Percentiles rank a stretch among this genome's conserved stretches.
Conservation (phyloP, 176 grass and related monocot species). For the Ensete ventricosum region DNA sequence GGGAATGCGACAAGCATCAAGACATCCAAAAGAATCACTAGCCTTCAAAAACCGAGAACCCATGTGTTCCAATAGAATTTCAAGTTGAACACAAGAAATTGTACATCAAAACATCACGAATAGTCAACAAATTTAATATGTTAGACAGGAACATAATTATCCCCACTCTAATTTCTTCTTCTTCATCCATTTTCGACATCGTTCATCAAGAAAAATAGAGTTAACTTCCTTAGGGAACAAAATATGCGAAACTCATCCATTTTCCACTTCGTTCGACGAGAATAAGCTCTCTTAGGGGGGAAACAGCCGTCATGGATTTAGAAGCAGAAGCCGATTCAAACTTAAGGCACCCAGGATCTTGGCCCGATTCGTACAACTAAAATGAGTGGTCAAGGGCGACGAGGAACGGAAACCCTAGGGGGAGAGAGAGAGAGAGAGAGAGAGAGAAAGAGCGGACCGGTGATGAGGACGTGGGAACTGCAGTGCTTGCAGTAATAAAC, state of each 20-base stretch:
- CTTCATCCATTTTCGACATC: too few relatives aligned
- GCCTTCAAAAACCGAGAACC: too few relatives aligned
- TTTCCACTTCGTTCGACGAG: background rate
- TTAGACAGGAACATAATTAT: too few relatives aligned
- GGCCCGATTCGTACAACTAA: background rate
- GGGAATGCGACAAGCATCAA: too few relatives aligned
- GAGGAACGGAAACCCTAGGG: background rate
- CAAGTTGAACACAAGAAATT: too few relatives aligned
- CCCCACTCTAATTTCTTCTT: too few relatives aligned
- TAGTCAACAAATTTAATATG: too few relatives aligned
- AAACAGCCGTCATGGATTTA: background rate
- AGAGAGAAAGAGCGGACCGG: slow-evolving; percentile 32
- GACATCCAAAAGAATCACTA: too few relatives aligned
- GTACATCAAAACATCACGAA: too few relatives aligned
- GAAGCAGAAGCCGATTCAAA: background rate
- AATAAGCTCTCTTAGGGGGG: background rate
- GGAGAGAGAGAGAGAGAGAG: background rate
- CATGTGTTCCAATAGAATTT: too few relatives aligned
- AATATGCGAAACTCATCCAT: background rate
- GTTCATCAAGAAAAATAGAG: too few relatives aligned
- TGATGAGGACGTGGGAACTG: slow-evolving; percentile 92
- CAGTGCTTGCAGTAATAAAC: slow-evolving; percentile 99
- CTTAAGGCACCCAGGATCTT: background rate
- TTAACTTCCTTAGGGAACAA: background rate
- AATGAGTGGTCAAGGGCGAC: background rate